A percentile compares a stretch with the other conserved stretches of the same genome.
Evolutionary conservation across 1,139 yeast genomes (phyloP).

Genomic region (Debaryomyces coudertii): DNA sequence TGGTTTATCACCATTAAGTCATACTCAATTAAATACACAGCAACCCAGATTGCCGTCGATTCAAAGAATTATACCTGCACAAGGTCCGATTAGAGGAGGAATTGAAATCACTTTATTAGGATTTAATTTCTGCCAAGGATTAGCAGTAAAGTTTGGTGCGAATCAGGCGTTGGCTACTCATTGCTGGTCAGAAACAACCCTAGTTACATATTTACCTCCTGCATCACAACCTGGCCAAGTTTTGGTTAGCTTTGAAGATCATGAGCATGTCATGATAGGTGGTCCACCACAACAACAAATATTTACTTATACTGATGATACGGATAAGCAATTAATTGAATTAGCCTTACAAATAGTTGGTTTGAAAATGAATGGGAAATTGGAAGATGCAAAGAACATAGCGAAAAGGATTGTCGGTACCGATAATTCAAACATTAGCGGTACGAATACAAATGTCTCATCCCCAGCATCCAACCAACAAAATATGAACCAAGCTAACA

Average conservation of each 20-base stretch:
- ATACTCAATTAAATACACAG: slow-evolving; percentile 17
- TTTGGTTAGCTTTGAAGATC: slow-evolving; percentile 73
- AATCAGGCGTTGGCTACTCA: slow-evolving; percentile 84
- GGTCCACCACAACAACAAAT: slow-evolving; percentile 53
- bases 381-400: slow-evolving; percentile 89
- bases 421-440: slow-evolving; percentile 25
- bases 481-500: slow-evolving; percentile 25
- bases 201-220: slow-evolving; percentile 92
- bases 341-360: slow-evolving; percentile 94
- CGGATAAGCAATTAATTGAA: slow-evolving; percentile 89
- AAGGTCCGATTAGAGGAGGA: slow-evolving; percentile 95
- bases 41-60: slow-evolving; percentile 53
- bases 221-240: slow-evolving; percentile 90
- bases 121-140: slow-evolving; percentile 78
- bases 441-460: slow-evolving; percentile 3
- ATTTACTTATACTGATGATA: slow-evolving; percentile 89
- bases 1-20: slow-evolving; percentile 21
- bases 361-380: slow-evolving; percentile 88
- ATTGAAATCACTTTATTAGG: slow-evolving; percentile 91
- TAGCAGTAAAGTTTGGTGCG: slow-evolving; percentile 84
- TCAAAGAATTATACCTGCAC: slow-evolving; percentile 88
- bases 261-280: slow-evolving; percentile 33
- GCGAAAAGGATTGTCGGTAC: slow-evolving; percentile 84
- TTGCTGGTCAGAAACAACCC: slow-evolving; percentile 94
- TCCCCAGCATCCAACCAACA: slow-evolving; percentile 3